Evolutionary conservation across 139 green algal genomes (phyloP), one percentile per base, ranked within the genome.

Genomic region (Micractinium sp.): DNA sequence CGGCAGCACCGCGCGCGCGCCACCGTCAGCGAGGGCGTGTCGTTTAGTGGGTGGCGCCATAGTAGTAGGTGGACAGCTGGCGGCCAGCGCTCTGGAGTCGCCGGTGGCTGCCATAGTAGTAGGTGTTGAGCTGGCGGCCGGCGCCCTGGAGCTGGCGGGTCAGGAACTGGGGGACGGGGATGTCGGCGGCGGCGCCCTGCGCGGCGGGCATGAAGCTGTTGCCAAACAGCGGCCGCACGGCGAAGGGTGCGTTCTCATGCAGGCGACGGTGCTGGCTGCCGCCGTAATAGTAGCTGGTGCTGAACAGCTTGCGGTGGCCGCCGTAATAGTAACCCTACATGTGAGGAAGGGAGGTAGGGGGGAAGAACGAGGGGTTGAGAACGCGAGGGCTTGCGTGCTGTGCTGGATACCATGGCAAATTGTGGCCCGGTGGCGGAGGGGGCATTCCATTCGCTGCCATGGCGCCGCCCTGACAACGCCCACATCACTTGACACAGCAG

Each of bases 81-180:
- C 47, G 79, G 79, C 79, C 74, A 7, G n/a, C 74, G 19, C 15
- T 47, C 74, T 80, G 74, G 15, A 80, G 74, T 35, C 33, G 33
- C 16, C 74, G 77, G 19, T 83, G 79, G 25, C 41, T 33, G 29
- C 79, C 79, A 41, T 85, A 85, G 41, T 85, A 85, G 47, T 85
- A 85, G 47, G 20, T 31, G 29, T 29, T 25, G 22, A 39, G 47
- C 74, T 80, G 74, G 74, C 74, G 74, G 29, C 29, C n/a, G 9
- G 79, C 9, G 41, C 41, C n/a, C 79, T 69, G 79, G 25, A 85
- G 79, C 31, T 85, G 79, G 47, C 79, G 79, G 79, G 31, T 69
- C 18, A 85, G 41, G 79, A 85, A 85, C 36, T 85, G 79, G 16
- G 79, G 79, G 13, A 85, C 79, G 23, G 79, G 79, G 47, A 85